Evolutionary conservation across 2,329 filamentous ascomycete genomes (phyloP).

Genomic region (Pseudogymnoascus sp.): DNA sequence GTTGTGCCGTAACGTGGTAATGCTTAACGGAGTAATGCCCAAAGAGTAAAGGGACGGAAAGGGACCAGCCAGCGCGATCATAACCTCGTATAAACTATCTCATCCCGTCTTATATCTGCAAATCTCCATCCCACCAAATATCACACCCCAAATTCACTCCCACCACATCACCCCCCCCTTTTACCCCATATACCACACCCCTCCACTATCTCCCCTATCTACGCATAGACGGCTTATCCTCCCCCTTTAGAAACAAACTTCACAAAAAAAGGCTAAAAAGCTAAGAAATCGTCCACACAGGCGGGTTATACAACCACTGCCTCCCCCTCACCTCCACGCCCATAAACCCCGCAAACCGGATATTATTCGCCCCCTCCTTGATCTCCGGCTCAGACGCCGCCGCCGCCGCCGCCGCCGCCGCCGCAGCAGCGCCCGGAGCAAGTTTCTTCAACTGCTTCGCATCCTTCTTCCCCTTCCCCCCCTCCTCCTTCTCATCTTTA

Average conservation of each 20-base stretch:
- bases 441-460: slow-evolving; percentile 10
- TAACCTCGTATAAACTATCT: background rate
- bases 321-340: slow-evolving; percentile 66
- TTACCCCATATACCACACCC: too few species aligned
- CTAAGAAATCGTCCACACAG: slow-evolving; percentile 54
- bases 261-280: background rate
- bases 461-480: slow-evolving; percentile 3
- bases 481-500: slow-evolving; percentile 25
- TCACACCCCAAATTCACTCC: background rate
- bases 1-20: too few species aligned
- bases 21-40: too few species aligned
- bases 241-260: background rate
- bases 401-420: slow-evolving; percentile 17
- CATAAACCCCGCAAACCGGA: slow-evolving; percentile 69
- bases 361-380: slow-evolving; percentile 35
- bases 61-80: background rate
- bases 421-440: background rate
- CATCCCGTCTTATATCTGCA: background rate
- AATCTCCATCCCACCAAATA: background rate
- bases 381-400: slow-evolving; percentile 19
- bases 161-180: background rate
- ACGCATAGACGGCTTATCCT: background rate
- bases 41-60: too few species aligned
- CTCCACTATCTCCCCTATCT: background rate
- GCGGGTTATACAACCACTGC: slow-evolving; percentile 67